Evolutionary conservation across 768 basidiomycete genomes (phyloP).

Genomic region (Roridomyces roridus): DNA sequence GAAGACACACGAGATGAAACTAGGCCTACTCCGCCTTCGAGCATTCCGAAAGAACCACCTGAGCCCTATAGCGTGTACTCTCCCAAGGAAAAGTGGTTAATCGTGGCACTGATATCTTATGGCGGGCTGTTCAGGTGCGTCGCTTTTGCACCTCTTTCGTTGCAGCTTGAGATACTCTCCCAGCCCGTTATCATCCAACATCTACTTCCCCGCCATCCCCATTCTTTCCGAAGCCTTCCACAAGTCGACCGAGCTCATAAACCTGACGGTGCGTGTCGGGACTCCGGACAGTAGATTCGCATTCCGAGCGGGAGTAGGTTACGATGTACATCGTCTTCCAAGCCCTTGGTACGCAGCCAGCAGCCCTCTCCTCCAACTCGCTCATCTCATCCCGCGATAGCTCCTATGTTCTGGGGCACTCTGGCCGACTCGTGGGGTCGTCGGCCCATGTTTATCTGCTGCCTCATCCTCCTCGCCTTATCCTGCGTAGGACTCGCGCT

Average conservation of each 20-base stretch:
- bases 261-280: slow-evolving; percentile 75
- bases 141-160: not conserved
- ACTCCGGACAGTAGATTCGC: no score
- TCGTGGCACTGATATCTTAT: slow-evolving; percentile 61
- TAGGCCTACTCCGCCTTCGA: not conserved
- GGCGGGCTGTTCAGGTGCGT: slow-evolving; percentile 69
- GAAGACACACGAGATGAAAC: no score
- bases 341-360: slow-evolving; percentile 63
- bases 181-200: slow-evolving; percentile 76
- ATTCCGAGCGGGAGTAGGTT: no score
- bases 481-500: slow-evolving; percentile 69
- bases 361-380: no score
- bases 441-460: slow-evolving; percentile 65
- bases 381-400: slow-evolving; percentile 33
- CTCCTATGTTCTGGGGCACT: slow-evolving; percentile 75
- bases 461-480: slow-evolving; percentile 64
- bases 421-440: slow-evolving; percentile 72
- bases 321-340: slow-evolving; percentile 79
- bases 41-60: not conserved
- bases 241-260: slow-evolving; percentile 73
- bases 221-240: slow-evolving; percentile 65
- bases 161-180: not conserved
- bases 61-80: slow-evolving; percentile 53
- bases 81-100: slow-evolving; percentile 67
- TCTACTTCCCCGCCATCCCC: slow-evolving; percentile 84